Base-by-base conservation (phyloP, 2,329 filamentous ascomycete genomes). In the Coniochaeta sp. region DNA sequence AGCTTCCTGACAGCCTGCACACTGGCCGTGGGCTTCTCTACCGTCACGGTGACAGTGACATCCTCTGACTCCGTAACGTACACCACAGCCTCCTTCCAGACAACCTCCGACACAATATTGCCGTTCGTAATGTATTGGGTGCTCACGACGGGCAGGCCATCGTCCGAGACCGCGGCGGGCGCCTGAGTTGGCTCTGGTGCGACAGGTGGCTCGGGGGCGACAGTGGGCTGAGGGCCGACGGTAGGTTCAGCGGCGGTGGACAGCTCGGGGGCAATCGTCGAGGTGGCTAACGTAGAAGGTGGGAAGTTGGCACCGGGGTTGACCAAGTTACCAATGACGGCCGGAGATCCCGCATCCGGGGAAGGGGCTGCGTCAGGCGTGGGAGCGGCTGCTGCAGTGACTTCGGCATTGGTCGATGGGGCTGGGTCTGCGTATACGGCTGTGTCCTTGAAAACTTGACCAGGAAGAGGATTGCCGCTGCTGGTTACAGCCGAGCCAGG, bases 51-150 rank as follows among this genome's bases (percentile, higher is more conserved):
- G 5, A 69, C 63, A 2, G 71, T 71, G 20, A 66, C 63, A 22
- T 70, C 68, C 13, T 68, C 61, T 24, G 71, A 63, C 51, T 74
- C 65, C 0, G 76, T 81, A 14, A 81, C 75, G 49, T 75, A 81
- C 26, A 82, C 72, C 4, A 74, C 60, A 45, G 78, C 72, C 65
- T 83, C 72, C 50, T 78, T 75, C 74, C 78, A 81, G 12, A 82
- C 63, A 20, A 85, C 73, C 67, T 83, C 76, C 55, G 72, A 72
- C 12, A 85, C 76, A 6, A 73, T 58, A 42, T 71, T 70, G 49
- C 73, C 73, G 8, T 68, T 67, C 16, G 79, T 83, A 46, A 76
- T 55, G 55, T 72, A 82, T 57, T 81, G 65, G 5, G 80, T 85
- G 63, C 75, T 78, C 55, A 71, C 63, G 57, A 72, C 67, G 51